These are phyloP conservation scores for Trametes villosa DNA, from an alignment of 768 basidiomycete species.

Conservation along the genomic window DNA sequence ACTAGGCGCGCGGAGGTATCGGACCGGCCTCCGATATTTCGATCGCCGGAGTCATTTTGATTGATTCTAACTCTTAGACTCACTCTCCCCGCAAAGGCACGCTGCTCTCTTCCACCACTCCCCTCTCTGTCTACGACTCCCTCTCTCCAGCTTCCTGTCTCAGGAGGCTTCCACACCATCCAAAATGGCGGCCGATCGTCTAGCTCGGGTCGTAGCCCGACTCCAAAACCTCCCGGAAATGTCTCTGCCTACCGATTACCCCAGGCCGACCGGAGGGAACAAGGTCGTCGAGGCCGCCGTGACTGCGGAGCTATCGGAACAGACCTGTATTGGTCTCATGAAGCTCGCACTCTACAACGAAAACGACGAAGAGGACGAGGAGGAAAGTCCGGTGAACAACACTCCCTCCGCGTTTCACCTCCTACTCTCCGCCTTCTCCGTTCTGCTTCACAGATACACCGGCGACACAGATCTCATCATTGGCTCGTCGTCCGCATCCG, in stretches of 20 bases:
- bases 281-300: slow-evolving; percentile 88
- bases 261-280: slow-evolving; percentile 72
- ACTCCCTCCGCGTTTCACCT: slow-evolving; percentile 88
- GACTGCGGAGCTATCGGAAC: slow-evolving; percentile 68
- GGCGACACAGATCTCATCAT: slow-evolving; percentile 94
- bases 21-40: not conserved
- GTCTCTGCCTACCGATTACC: slow-evolving; percentile 95
- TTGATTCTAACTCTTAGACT: too few relatives aligned
- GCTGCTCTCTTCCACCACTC: not conserved
- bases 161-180: not conserved
- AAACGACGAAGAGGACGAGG: slow-evolving; percentile 53
- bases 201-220: slow-evolving; percentile 62
- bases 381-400: slow-evolving; percentile 36
- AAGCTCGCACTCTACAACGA: slow-evolving; percentile 81
- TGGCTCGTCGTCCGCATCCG: slow-evolving; percentile 80
- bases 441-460: slow-evolving; percentile 92
- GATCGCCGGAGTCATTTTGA: slow-evolving; percentile 18
- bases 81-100: too few relatives aligned
- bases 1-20: not conserved
- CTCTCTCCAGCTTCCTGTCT: not conserved
- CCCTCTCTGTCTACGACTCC: not conserved
- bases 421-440: slow-evolving; percentile 88
- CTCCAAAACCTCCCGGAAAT: slow-evolving; percentile 86
- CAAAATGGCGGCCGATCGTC: slow-evolving; percentile 29
- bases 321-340: slow-evolving; percentile 76